Evolutionary conservation across 306 rosid genomes (phyloP), one percentile per base, ranked within the genome.

Genomic region (Vigna hirtella): DNA sequence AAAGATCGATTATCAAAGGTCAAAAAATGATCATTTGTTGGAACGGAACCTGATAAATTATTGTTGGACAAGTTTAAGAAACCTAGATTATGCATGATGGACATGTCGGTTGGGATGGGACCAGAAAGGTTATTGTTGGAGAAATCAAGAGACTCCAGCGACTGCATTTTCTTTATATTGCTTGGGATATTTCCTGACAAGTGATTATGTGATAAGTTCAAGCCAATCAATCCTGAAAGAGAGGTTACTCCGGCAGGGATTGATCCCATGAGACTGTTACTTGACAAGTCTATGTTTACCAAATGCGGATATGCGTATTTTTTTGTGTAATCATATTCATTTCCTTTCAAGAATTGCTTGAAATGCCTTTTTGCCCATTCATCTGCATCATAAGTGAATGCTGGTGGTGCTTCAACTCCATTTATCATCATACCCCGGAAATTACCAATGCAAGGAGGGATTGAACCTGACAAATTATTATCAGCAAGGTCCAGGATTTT

Each of bases 391-490:
- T 3, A 57, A 1, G 36, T 26, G n/a, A 57, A 57, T 24, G 64
- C 36, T 24, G 64, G 64, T 24, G 36, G 22, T 30, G 32, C 43
- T 62, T 30, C 45, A 15, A 30, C 45, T 62, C 45, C 68, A 0
- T 62, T 62, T 34, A 30, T 32, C 13, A 62, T 30, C 68, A 62
- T 62, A n/a, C 73, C 45, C 4, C 3, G 4, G 28, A 77, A 38
- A 52, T 66, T 43, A 32, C 81, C 81, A 15, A 77, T 77, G 74
- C 81, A 77, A 52, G 7, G 67, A 11, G 81, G 81, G 13, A 68
- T 55, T 68, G 70, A 32, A 17, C 82, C 76, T 0, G 6, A 2
- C 22, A 78, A 68, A 15, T 30, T 68, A 9, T 70, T 78, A 2
- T 34, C 4, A 4, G 77, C 77, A 17, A 78, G 64, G 64, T 69